Conservation (phyloP, 768 basidiomycete genomes). For the Coprinopsis strossmayeri region DNA sequence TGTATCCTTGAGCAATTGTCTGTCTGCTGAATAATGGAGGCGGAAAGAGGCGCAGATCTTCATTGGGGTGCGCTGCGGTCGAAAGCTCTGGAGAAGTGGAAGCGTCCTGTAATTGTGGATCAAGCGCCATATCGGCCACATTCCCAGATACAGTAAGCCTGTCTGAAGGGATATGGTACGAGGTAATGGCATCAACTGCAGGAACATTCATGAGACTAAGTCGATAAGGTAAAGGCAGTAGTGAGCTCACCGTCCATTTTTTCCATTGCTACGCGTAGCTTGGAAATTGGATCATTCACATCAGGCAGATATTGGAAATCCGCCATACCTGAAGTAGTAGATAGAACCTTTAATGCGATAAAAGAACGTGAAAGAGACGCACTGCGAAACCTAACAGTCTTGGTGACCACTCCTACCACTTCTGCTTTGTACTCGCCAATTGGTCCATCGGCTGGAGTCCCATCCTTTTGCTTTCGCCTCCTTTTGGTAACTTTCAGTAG, state of each 20-base stretch:
- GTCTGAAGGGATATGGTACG: slow-evolving; percentile 66
- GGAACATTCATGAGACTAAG: slow-evolving; percentile 2
- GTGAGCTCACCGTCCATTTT: slow-evolving; percentile 69
- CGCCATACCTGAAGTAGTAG: slow-evolving; percentile 84
- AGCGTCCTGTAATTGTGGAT: background rate
- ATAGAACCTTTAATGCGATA: slow-evolving; percentile 2
- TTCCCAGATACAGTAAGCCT: no score
- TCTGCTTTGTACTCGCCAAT: slow-evolving; percentile 71
- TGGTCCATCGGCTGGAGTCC: slow-evolving; percentile 19
- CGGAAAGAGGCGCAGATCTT: slow-evolving; percentile 66
- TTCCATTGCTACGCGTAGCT: slow-evolving; percentile 68
- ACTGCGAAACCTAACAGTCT: slow-evolving; percentile 90
- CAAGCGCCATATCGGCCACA: no score
- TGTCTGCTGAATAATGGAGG: slow-evolving; percentile 88
- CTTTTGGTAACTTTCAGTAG: slow-evolving; percentile 78
- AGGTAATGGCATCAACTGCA: slow-evolving; percentile 64
- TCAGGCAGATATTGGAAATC: slow-evolving; percentile 89
- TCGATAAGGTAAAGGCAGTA: slow-evolving; percentile 1
- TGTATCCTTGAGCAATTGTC: slow-evolving; percentile 72
- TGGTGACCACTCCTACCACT: slow-evolving; percentile 67
- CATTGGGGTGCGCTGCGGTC: background rate
- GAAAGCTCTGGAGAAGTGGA: background rate
- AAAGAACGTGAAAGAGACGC: slow-evolving; percentile 22
- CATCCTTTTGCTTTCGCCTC: slow-evolving; percentile 38
- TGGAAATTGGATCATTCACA: slow-evolving; percentile 58